Base-by-base conservation (phyloP, 2,329 filamentous ascomycete species). In the Xylariaceae sp. region DNA sequence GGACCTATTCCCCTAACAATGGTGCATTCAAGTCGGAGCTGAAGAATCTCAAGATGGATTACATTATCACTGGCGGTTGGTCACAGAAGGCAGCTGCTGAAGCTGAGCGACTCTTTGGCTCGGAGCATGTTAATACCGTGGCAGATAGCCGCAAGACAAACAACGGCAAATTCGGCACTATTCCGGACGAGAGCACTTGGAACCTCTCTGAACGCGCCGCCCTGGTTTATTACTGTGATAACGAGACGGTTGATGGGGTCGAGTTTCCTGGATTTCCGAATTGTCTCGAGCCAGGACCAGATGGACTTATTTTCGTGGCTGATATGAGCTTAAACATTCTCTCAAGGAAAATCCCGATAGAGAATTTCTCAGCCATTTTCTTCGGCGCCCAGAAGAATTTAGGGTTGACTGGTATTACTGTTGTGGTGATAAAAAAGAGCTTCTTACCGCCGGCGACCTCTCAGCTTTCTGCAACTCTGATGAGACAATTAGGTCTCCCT, bases 271-370 rank as follows among this genome's bases (percentile, higher is more conserved):
- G 68, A 14, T 85, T 86, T 69, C 94, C 94, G 19, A 77, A 87
- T 61, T 73, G 75, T 6, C 80, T 96, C 21, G 83, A 84, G 45
- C 75, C 83, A 8, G 74, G 75, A 6, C 74, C 79, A 1, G 83
- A 87, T 48, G 85, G 86, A 26, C 87, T 87, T 1, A 84, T 96
- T 57, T 88, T 98, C 4, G 88, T 96, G 4, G 92, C 91, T 17
- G 94, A 98, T 74, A 96, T 98, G 90, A 90, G 85, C 43, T 96
- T 91, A 56, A 98, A 97, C 75, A 96, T 98, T 71, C 86, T 98
- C 48, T 92, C 91, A 43, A 82, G 92, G 37, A 83, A 82, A 61
- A 83, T 97, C 21, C 88, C 93, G 29, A 83, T 96, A 44, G 81
- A 79, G 65, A 93, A 95, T 71, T 96, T 89, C 75, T 89, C 88